Evolutionary conservation across 192 early-diverging fungal species (phyloP), one percentile per base, ranked within the genome.

Genomic region (Backusella parvicylindrica): DNA sequence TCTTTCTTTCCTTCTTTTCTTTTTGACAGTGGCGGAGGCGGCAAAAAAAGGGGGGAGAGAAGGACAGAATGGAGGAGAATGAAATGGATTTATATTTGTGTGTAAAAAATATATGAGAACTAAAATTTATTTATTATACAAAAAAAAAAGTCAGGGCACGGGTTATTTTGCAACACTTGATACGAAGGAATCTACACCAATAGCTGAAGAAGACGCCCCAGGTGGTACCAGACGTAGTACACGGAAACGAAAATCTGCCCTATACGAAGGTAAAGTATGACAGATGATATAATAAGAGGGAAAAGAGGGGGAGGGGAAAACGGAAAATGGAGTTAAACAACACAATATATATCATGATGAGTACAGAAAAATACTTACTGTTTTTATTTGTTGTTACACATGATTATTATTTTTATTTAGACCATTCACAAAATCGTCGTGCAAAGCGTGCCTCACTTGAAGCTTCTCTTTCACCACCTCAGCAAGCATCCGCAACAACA

Each of bases 161-260:
- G 72, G 72, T 15, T 73, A 31, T 41, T 73, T 73, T 63, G 38
- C 53, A 30, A 63, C 72, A 63, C 71, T 38, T 36, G 71, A 63
- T 37, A 72, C 36, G 21, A 43, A 73, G n/a, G 72, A 73, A 41
- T 38, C 26, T 32, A 41, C 60, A 70, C 68, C 68, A 70, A 70
- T 70, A 9, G 28, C 4, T 37, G 38, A 65, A 43, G 63, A 64
- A 31, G 56, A 73, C 15, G 56, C 32, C 28, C 28, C 13, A 65
- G 49, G 56, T 41, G 53, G 56, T 43, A 64, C 56, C 28, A 73
- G 72, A 31, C 53, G 72, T 41, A 73, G 72, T 65, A 73, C 72
- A 28, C 56, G 72, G 35, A 73, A 73, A 63, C 35, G 72, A 60
- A 73, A 73, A 36, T 26, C 72, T 23, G 72, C 60, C 13, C 43